Evolutionary conservation across 2,329 filamentous ascomycete species (phyloP), one percentile per base, ranked within the genome.

Genomic region (Talaromyces piceae): DNA sequence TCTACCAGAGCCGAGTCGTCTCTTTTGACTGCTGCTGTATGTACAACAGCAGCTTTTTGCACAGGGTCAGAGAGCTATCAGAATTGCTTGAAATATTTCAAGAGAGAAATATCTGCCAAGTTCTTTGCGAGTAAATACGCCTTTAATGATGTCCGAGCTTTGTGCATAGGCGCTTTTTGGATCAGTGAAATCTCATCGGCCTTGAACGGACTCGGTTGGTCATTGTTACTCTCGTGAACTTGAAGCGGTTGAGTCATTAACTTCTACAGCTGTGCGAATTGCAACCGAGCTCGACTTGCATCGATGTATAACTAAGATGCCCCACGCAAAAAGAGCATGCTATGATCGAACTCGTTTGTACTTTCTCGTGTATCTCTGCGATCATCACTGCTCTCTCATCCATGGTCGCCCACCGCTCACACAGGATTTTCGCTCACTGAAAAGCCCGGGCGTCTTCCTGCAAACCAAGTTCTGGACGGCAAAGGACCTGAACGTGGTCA

Each of bases 81-180:
- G 22, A 23, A 28, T 16, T 54, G 51, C 20, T 37, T 53, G 18
- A 55, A 50, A 20, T 13, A 45, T 41, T 50, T 54, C 49, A 56
- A 45, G 20, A 52, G 26, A 31, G 54, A 57, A 37, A 47, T 54
- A 22, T 59, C 49, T 11, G 39, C 39, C 20, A 53, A 50, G 26
- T 41, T 54, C 26, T 56, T 58, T 27, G 53, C 53, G 5, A 41
- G 39, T 4, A 49, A 33, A 12, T 57, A 61, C 41, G 56, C 49
- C 37, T 54, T 62, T n/a, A 59, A 64, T 45, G 62, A 63, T 50
- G 56, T 63, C 4, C 63, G 65, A 30, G 67, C 59, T 8, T 59
- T 70, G 1, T 65, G 61, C 43, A 65, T 71, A 26, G 68, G 63
- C n/a, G 67, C 68, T 7, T 65, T 71, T 51, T 71, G 67, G 67